Percentiles rank a stretch among this genome's conserved stretches.
phyloP scores from a whole-genome alignment of 371 early-diverging fungal genomes.

The Fennellomyces sp. region DNA sequence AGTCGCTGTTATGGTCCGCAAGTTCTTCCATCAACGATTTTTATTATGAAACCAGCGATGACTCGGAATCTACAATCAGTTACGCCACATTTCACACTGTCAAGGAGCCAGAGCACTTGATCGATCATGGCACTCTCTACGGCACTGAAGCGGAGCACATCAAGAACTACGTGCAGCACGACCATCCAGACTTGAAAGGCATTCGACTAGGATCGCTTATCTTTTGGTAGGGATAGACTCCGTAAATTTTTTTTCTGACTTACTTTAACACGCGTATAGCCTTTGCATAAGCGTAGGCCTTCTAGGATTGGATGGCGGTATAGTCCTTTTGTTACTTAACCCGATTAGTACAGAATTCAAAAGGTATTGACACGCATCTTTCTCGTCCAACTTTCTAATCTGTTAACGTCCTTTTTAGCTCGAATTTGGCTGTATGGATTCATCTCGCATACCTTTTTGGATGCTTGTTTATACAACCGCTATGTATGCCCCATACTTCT shows the following conservation, averaged over 20 bases:
- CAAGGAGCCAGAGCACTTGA: conserved; percentile 2
- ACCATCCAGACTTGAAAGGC: neutral
- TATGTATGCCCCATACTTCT: neutral
- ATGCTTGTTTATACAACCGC: neutral
- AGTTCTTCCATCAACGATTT: neutral
- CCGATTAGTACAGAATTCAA: neutral
- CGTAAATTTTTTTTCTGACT: neutral
- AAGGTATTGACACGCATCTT: neutral
- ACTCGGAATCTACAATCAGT: neutral
- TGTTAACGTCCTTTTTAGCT: neutral
- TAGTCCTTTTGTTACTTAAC: neutral
- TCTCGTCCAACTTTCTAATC: neutral
- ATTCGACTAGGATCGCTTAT: neutral
- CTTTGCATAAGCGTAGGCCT: neutral
- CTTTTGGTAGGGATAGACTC: neutral
- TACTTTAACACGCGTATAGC: neutral
- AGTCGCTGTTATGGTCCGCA: neutral
- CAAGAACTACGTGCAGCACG: neutral
- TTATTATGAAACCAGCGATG: neutral
- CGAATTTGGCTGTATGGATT: neutral
- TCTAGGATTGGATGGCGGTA: neutral
- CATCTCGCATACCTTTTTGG: neutral
- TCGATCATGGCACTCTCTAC: neutral
- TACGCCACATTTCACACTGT: conserved; percentile 7
- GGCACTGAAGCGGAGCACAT: too few species aligned